These are phyloP conservation scores for Globisporangium polare DNA, from an alignment of 352 stramenopile species.

Conservation along the genomic window DNA sequence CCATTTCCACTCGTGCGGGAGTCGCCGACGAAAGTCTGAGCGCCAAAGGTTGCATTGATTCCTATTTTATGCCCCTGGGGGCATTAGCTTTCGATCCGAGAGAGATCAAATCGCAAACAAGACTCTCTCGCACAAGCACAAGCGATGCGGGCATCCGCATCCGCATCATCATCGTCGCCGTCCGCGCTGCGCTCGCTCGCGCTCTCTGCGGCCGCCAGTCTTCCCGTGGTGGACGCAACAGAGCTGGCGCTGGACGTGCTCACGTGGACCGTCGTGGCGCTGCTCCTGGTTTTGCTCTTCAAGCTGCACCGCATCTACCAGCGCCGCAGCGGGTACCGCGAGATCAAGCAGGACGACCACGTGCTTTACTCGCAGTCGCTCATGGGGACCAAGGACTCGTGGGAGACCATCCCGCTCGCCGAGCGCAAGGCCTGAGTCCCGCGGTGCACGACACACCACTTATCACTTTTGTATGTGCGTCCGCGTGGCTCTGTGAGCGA, in stretches of 20 bases:
- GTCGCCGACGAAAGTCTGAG: too few species aligned
- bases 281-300: slow-evolving; percentile 44
- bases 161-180: background rate
- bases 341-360: slow-evolving; percentile 51
- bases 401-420: slow-evolving; percentile 33
- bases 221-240: slow-evolving; percentile 12
- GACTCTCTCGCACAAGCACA: background rate
- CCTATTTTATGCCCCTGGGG: too few species aligned
- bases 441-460: too few species aligned
- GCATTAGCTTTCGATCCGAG: too few species aligned
- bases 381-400: slow-evolving; percentile 62
- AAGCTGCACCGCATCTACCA: slow-evolving; percentile 35
- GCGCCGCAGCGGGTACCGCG: slow-evolving; percentile 51
- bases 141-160: background rate
- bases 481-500: background rate
- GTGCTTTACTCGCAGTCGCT: slow-evolving; percentile 62
- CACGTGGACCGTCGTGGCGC: slow-evolving; percentile 36
- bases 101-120: background rate
- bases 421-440: background rate
- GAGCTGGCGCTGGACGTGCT: slow-evolving; percentile 36
- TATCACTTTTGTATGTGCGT: background rate
- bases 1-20: background rate
- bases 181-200: slow-evolving; percentile 7
- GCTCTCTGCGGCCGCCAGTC: background rate
- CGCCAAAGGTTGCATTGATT: too few species aligned